Evolutionary conservation across 441 rosid genomes (phyloP), one percentile per base, ranked within the genome.

Genomic region (Arabidopsis lyrata): DNA sequence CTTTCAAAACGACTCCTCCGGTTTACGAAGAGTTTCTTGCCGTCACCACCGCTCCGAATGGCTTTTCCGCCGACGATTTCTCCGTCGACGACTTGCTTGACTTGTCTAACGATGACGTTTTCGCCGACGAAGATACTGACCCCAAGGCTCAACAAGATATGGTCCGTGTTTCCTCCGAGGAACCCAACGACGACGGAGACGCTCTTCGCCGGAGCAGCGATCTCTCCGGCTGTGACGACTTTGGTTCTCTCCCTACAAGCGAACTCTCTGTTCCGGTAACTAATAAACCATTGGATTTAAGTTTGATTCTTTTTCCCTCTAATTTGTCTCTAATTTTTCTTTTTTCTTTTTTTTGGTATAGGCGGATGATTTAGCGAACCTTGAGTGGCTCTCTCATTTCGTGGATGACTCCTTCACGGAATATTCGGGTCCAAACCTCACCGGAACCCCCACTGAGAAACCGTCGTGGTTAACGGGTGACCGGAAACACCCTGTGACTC

Each of bases 361-460:
- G 98, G 84, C 81, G 41, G 96, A 91, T 76, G 97, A 91, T 71
- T 79, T 86, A 68, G 87, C 77, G 58, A 82, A 87, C 66, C 88
- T 92, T 16, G 98, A 92, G 63, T 95, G 98, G 99, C 54, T 95
- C 63, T 93, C 98, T 12, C 89, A 87, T 81, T 91, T 95, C 70
- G 98, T 95, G 11, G 99, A 95, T 44, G 97, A 95, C 66, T 89
- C 74, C 0, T 57, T 73, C 65, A 65, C 42, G 4, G 58, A 87
- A 1, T 83, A 78, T 52, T 84, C 85, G 7, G 69, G 52, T 42
- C 84, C 89, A 0, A 83, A 76, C 54, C 87, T 86, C n/a, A 80
- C 84, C 75, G 88, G 75, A 57, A 16, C 52, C 75, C 85, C 81
- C 82, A 52, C 53, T 47, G 29, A 38, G 60, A 65, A 52, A 72